Evolutionary conservation across 2,329 filamentous ascomycete species (phyloP).

Genomic region (Botrytis cinerea): DNA sequence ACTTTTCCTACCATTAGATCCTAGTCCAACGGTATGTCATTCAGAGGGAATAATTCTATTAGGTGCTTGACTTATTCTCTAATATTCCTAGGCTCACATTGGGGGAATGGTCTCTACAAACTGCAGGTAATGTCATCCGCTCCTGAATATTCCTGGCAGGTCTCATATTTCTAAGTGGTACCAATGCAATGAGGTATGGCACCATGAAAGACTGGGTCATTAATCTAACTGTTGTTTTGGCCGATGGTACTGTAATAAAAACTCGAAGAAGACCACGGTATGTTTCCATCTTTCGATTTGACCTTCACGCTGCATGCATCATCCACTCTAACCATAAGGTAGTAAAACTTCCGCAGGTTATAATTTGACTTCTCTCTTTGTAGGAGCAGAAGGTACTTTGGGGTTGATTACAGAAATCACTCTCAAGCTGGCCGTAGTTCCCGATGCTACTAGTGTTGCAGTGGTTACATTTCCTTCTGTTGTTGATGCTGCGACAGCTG

Average conservation of each 20-base stretch:
- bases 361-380: conserved; percentile 76
- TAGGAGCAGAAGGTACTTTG: conserved; percentile 79
- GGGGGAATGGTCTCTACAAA: conserved; percentile 82
- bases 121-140: conserved; percentile 44
- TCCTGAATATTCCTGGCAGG: neutral
- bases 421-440: conserved; percentile 73
- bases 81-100: conserved; percentile 59
- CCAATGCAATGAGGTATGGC: conserved; percentile 77
- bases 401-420: conserved; percentile 83
- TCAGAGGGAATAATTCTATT: no score
- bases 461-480: conserved; percentile 77
- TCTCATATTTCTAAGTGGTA: conserved; percentile 54
- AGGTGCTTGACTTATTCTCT: neutral
- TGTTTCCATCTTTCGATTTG: neutral
- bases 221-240: conserved; percentile 76
- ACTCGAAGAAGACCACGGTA: conserved; percentile 67
- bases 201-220: conserved; percentile 90
- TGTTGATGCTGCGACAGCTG: conserved; percentile 70
- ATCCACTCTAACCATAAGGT: neutral
- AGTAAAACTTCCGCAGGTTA: conserved; percentile 77
- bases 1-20: conserved; percentile 88
- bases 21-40: conserved; percentile 51
- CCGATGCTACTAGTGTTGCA: conserved; percentile 72
- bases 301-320: neutral
- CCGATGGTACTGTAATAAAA: conserved; percentile 77